phyloP scores from a whole-genome alignment of 2,329 filamentous ascomycete genomes.

The Colletotrichum simmondsii region DNA sequence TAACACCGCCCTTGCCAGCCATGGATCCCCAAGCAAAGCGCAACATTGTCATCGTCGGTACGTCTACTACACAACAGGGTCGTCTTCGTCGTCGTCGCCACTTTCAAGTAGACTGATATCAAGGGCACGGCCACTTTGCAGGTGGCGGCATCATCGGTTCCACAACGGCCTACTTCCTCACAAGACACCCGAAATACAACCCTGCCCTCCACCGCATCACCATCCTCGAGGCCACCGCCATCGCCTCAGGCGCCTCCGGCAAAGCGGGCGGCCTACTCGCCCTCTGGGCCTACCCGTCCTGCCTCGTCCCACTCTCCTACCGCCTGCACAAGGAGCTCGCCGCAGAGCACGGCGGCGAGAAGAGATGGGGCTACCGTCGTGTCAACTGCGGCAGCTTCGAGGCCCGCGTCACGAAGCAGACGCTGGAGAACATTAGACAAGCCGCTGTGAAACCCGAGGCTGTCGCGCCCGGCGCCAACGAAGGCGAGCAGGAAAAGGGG shows the following conservation, averaged over 20 bases:
- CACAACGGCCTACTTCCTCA: constrained; percentile 91
- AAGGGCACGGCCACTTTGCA: constrained; percentile 44
- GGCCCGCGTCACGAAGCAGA: constrained; percentile 49
- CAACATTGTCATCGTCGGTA: constrained; percentile 63
- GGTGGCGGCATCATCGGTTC: constrained; percentile 94
- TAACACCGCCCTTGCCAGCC: background rate
- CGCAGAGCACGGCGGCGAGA: constrained; percentile 81
- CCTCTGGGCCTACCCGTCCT: constrained; percentile 89
- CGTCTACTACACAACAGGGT: constrained; percentile 34
- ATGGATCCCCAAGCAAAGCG: constrained; percentile 42
- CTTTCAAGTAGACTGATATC: constrained; percentile 9
- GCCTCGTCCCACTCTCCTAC: constrained; percentile 88
- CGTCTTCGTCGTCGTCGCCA: background rate
- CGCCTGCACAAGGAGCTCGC: constrained; percentile 85
- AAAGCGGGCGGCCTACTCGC: constrained; percentile 94
- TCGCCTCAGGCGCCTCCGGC: constrained; percentile 92
- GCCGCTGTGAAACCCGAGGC: constrained; percentile 31
- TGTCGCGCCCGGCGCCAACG: constrained; percentile 11
- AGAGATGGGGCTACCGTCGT: constrained; percentile 87
- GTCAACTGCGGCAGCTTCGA: constrained; percentile 76
- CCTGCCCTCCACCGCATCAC: constrained; percentile 81
- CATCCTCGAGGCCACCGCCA: constrained; percentile 84
- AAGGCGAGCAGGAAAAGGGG: constrained; percentile 49
- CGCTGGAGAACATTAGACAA: constrained; percentile 44
- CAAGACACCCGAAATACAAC: constrained; percentile 85